These are phyloP conservation scores for Phytopythium sindhum DNA, from an alignment of 352 stramenopile genomes.

Conservation along the genomic window DNA sequence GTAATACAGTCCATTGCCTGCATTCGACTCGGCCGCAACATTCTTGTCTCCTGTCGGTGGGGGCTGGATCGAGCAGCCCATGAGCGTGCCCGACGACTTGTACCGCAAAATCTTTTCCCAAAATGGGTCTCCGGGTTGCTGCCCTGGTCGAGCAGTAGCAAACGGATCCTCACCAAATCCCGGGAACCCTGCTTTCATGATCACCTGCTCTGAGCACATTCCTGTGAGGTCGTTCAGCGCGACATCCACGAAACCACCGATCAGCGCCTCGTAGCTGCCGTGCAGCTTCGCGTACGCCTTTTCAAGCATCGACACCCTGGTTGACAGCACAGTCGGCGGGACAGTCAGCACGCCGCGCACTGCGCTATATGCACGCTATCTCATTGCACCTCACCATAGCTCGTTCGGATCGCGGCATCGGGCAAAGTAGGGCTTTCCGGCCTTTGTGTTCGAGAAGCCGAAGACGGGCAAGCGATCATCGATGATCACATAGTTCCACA, in stretches of 20 bases:
- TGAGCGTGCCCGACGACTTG: constrained; percentile 81
- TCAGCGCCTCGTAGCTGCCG: constrained; percentile 85
- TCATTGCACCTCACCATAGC: constrained; percentile 54
- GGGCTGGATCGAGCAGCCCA: constrained; percentile 91
- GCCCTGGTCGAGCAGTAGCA: constrained; percentile 25
- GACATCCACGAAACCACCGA: constrained; percentile 89
- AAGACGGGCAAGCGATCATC: constrained; percentile 88
- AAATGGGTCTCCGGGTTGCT: constrained; percentile 63
- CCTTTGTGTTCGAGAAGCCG: constrained; percentile 73
- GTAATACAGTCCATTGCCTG: constrained; percentile 82
- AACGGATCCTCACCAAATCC: constrained; percentile 76
- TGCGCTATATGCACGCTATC: background rate
- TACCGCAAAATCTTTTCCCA: constrained; percentile 79
- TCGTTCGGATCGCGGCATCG: constrained; percentile 84
- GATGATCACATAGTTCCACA: constrained; percentile 91
- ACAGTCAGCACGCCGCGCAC: background rate
- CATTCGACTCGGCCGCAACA: constrained; percentile 62
- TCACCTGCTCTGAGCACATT: constrained; percentile 86
- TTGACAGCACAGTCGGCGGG: background rate
- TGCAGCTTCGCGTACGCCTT: constrained; percentile 94
- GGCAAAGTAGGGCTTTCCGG: constrained; percentile 82
- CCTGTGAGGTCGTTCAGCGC: constrained; percentile 89
- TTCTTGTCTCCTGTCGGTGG: constrained; percentile 52
- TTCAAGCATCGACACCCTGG: constrained; percentile 84
- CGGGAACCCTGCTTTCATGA: constrained; percentile 78